phyloP scores from a whole-genome alignment of 2,329 filamentous ascomycete species.

The Trichoderma aggressivum region DNA sequence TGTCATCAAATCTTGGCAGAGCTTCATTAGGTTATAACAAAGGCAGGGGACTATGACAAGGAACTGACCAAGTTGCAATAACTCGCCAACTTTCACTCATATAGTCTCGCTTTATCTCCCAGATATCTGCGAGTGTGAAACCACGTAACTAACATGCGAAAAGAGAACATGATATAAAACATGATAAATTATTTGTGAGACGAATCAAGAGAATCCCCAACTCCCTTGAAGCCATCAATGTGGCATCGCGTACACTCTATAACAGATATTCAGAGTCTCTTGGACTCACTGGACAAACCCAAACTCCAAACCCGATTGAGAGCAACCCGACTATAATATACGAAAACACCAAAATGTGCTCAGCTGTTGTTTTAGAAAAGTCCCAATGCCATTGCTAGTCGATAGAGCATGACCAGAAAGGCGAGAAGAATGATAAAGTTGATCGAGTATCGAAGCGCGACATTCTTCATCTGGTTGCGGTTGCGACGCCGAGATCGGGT shows the following conservation, averaged over 20 bases:
- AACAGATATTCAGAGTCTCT: neutral
- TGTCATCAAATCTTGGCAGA: neutral
- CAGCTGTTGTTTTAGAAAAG: neutral
- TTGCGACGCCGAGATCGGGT: conserved; percentile 32
- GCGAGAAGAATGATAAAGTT: conserved; percentile 21
- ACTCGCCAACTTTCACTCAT: neutral
- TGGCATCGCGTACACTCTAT: neutral
- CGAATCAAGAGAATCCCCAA: neutral
- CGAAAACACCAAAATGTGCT: neutral
- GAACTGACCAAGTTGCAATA: neutral
- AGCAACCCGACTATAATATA: neutral
- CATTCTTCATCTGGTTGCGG: conserved; percentile 36
- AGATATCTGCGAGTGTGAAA: neutral
- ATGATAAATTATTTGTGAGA: neutral
- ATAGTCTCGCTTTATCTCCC: neutral
- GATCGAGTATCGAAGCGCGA: conserved; percentile 28
- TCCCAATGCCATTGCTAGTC: neutral
- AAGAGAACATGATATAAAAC: neutral
- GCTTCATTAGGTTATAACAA: neutral
- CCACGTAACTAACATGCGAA: neutral
- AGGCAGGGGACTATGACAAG: neutral
- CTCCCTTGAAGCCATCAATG: neutral
- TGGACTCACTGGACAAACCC: neutral
- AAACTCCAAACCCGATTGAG: neutral
- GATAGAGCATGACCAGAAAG: neutral